Evolutionary conservation across 2,329 filamentous ascomycete species (phyloP).

Genomic region (Rhynchosporium agropyri): DNA sequence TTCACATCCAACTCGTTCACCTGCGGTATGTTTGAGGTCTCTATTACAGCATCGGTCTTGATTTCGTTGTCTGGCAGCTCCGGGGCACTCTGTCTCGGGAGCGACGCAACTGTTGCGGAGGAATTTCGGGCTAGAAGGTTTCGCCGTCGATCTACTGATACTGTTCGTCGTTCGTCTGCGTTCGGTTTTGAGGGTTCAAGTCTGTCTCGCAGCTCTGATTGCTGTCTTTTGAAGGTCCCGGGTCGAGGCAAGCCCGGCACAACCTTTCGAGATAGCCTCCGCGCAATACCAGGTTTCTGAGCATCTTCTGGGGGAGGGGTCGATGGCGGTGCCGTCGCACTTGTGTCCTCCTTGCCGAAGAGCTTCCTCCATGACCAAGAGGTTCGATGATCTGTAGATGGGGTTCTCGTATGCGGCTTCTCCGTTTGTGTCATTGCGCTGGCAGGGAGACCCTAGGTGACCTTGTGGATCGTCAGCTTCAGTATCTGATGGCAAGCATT

Average conservation of each 20-base stretch:
- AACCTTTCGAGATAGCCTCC: constrained; percentile 55
- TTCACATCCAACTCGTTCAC: constrained; percentile 32
- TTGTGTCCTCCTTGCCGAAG: constrained; percentile 39
- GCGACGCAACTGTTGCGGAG: constrained; percentile 29
- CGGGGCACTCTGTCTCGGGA: constrained; percentile 39
- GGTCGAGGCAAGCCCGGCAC: constrained; percentile 76
- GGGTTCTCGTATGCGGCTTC: constrained; percentile 34
- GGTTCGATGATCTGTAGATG: constrained; percentile 38
- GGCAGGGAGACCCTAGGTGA: constrained; percentile 31
- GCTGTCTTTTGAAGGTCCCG: constrained; percentile 79
- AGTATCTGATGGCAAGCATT: constrained; percentile 16
- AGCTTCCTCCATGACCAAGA: constrained; percentile 41
- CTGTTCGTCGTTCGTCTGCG: constrained; percentile 68
- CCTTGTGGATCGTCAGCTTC: constrained; percentile 31
- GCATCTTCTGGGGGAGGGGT: constrained; percentile 30
- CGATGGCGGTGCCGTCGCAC: constrained; percentile 19
- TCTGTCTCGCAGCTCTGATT: constrained; percentile 76
- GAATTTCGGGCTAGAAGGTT: constrained; percentile 33
- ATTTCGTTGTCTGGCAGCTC: constrained; percentile 37
- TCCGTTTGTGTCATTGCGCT: constrained; percentile 38
- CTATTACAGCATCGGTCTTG: constrained; percentile 31
- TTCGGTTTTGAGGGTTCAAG: constrained; percentile 67
- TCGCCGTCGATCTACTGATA: constrained; percentile 61
- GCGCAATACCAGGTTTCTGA: constrained; percentile 36
- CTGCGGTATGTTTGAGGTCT: constrained; percentile 22